These are phyloP conservation scores for Saccharum spontaneum DNA, from an alignment of 176 grass and related monocot species.

Conservation along the genomic window DNA sequence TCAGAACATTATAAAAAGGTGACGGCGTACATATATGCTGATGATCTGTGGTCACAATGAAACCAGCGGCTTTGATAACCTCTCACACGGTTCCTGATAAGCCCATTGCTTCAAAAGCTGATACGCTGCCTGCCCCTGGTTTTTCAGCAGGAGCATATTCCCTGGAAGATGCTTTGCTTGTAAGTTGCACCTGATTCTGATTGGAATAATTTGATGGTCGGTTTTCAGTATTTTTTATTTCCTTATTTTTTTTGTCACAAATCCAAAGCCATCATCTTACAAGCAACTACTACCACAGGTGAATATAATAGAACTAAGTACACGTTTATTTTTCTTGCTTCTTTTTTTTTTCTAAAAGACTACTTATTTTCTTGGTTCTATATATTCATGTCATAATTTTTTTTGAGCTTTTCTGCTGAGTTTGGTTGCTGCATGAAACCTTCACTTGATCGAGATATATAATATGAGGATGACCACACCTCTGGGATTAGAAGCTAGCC, in stretches of 20 bases:
- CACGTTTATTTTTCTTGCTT: neutral
- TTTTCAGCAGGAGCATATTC: slow-evolving; percentile 25
- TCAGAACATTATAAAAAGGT: slow-evolving; percentile 7
- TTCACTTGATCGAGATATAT: neutral
- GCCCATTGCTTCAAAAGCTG: neutral
- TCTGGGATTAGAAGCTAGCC: neutral
- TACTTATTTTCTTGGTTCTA: neutral
- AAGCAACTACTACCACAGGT: neutral
- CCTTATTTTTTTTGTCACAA: neutral
- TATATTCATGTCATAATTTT: neutral
- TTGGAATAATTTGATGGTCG: neutral
- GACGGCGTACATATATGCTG: neutral
- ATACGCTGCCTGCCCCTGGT: neutral
- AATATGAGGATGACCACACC: neutral
- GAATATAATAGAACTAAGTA: neutral
- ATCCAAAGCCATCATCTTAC: neutral
- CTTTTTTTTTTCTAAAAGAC: neutral
- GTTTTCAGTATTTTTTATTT: neutral
- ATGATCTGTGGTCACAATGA: neutral
- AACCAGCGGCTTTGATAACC: slow-evolving; percentile 27
- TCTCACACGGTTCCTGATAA: slow-evolving; percentile 28
- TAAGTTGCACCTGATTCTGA: neutral
- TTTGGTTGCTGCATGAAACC: neutral
- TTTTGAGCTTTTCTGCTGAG: neutral
- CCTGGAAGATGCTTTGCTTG: slow-evolving; percentile 17